Conservation (phyloP, 2,329 filamentous ascomycete species). For the Epichloe sibirici region DNA sequence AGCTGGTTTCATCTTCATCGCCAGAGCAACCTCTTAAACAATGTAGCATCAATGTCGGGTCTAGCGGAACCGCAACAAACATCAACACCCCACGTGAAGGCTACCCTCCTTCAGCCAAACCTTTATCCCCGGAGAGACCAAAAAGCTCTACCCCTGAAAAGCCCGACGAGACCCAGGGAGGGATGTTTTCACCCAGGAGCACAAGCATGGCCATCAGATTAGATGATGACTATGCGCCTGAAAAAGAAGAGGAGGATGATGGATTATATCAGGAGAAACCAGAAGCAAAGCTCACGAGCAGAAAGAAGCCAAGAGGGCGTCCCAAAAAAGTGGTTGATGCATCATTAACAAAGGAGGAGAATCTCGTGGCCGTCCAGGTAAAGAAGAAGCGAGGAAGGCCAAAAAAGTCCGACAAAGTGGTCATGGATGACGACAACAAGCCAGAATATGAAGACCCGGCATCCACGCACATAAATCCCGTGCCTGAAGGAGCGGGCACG, state of each 20-base stretch:
- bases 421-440: background rate
- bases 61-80: conserved; percentile 23
- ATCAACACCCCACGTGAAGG: conserved; percentile 20
- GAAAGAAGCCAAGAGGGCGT: conserved; percentile 20
- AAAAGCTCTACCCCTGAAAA: background rate
- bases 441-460: background rate
- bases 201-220: background rate
- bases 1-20: conserved; percentile 10
- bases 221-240: background rate
- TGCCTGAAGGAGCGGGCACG: background rate
- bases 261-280: conserved; percentile 5
- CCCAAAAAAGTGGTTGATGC: conserved; percentile 15
- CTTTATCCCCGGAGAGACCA: background rate
- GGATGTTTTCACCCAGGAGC: background rate
- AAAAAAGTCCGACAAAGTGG: conserved; percentile 18
- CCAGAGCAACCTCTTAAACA: conserved; percentile 2
- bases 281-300: conserved; percentile 7
- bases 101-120: background rate
- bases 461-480: background rate
- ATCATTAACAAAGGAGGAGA: conserved; percentile 5
- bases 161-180: background rate
- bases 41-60: conserved; percentile 9
- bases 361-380: background rate
- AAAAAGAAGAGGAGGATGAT: conserved; percentile 8
- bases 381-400: conserved; percentile 30